Conservation (phyloP, 768 basidiomycete genomes). For the Psilocybe tampanensis region DNA sequence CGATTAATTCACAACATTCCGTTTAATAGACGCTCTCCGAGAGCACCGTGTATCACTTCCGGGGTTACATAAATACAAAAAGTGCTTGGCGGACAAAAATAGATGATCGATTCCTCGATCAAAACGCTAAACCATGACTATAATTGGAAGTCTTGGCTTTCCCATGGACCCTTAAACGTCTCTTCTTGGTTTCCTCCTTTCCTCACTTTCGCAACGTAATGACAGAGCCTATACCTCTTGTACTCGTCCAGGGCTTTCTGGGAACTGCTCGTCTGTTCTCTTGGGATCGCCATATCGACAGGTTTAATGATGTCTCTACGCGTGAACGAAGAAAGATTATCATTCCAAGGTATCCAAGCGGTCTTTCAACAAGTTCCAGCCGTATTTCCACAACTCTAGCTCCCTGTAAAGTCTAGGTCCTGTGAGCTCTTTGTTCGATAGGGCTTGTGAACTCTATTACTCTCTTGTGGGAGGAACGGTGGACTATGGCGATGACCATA, state of each 20-base stretch:
- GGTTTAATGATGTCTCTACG: not conserved
- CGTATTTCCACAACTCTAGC: not conserved
- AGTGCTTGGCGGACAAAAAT: not conserved
- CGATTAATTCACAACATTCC: conserved; percentile 1
- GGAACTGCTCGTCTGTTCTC: conserved; percentile 35
- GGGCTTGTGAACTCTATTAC: conserved; percentile 55
- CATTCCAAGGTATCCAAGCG: conserved; percentile 19
- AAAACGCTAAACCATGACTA: not conserved
- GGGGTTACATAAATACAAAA: conserved; percentile 1
- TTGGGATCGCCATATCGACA: conserved; percentile 37
- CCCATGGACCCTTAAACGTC: not conserved
- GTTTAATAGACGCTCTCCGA: not conserved
- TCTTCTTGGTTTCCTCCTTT: not conserved
- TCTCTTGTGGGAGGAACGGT: conserved; percentile 48
- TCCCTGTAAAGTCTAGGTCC: conserved; percentile 42
- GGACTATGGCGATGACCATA: conserved; percentile 49
- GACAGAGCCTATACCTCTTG: conserved; percentile 32
- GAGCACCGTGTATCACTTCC: not conserved
- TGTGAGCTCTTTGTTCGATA: conserved; percentile 53
- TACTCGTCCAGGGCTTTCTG: conserved; percentile 53
- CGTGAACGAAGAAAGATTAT: conserved; percentile 7
- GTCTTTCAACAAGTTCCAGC: not conserved
- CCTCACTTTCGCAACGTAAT: not conserved
- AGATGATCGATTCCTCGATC: not conserved
- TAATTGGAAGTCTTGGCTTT: not conserved